Conservation (phyloP, 495 filamentous ascomycete genomes). For the Podospora pseudopauciseta region DNA sequence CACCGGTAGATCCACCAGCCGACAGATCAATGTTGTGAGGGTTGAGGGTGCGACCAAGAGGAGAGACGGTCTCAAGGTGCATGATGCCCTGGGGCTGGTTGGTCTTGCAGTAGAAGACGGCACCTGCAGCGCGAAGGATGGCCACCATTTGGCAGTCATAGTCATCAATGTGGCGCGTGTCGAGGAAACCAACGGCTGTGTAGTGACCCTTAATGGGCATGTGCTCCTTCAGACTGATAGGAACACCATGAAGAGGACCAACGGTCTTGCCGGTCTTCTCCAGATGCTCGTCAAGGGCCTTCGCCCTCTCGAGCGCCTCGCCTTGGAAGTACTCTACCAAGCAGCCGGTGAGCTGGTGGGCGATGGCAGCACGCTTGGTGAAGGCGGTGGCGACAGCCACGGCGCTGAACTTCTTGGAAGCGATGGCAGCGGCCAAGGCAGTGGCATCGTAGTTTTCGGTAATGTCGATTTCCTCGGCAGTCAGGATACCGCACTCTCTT, state of each 20-base stretch:
- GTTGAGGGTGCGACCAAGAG: slow-evolving; percentile 59
- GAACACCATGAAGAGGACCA: slow-evolving; percentile 65
- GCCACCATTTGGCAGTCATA: slow-evolving; percentile 29
- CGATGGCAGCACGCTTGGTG: slow-evolving; percentile 42
- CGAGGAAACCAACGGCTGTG: slow-evolving; percentile 58
- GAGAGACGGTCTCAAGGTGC: slow-evolving; percentile 24
- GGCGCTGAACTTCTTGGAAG: slow-evolving; percentile 34
- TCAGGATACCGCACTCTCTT: slow-evolving; percentile 15
- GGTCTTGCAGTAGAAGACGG: slow-evolving; percentile 53
- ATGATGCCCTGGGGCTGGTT: slow-evolving; percentile 57
- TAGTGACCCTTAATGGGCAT: slow-evolving; percentile 59
- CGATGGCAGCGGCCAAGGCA: slow-evolving; percentile 38
- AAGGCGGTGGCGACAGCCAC: slow-evolving; percentile 49
- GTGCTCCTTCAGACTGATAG: slow-evolving; percentile 62
- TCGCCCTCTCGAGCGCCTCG: slow-evolving; percentile 54
- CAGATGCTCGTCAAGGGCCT: slow-evolving; percentile 52
- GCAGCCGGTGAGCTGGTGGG: slow-evolving; percentile 47
- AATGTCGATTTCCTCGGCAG: slow-evolving; percentile 44
- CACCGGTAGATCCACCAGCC: slow-evolving; percentile 61
- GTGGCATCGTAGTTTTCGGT: slow-evolving; percentile 50
- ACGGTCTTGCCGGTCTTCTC: slow-evolving; percentile 48
- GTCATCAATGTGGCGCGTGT: slow-evolving; percentile 27
- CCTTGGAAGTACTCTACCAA: slow-evolving; percentile 65
- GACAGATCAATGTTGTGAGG: slow-evolving; percentile 57
- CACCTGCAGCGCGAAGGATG: slow-evolving; percentile 45